phyloP scores from a whole-genome alignment of 768 basidiomycete genomes.

The Saitozyma podzolica region DNA sequence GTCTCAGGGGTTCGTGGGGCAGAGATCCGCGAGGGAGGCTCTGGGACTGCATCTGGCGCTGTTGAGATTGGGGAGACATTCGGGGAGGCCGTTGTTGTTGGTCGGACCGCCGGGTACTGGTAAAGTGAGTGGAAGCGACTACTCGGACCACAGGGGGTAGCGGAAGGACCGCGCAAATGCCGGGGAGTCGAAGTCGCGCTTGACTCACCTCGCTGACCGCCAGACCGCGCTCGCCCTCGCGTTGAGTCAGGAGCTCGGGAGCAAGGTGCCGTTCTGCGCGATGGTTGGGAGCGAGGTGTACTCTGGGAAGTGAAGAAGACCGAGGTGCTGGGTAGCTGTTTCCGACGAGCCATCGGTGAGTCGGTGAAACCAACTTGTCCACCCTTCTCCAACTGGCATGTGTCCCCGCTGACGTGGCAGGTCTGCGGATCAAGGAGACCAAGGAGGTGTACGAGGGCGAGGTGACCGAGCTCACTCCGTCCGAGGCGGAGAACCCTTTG shows the following conservation, averaged over 20 bases:
- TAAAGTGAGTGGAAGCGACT: constrained; percentile 57
- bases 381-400: neutral
- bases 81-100: constrained; percentile 84
- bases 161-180: neutral
- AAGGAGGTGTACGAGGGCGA: constrained; percentile 99
- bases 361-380: constrained; percentile 30
- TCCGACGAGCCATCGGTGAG: constrained; percentile 91
- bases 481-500: constrained; percentile 94
- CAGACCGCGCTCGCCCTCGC: constrained; percentile 91
- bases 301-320: constrained; percentile 98
- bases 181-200: neutral
- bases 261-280: constrained; percentile 95
- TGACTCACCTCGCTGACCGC: neutral
- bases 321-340: constrained; percentile 91
- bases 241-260: constrained; percentile 87
- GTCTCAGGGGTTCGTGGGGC: constrained; percentile 85
- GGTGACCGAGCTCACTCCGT: constrained; percentile 92
- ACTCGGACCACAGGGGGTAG: too few relatives aligned
- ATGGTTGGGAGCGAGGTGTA: constrained; percentile 99
- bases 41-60: constrained; percentile 48
- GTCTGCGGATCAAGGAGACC: constrained; percentile 96
- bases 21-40: constrained; percentile 77
- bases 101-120: constrained; percentile 97
- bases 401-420: constrained; percentile 54
- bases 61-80: constrained; percentile 53